phyloP scores from a whole-genome alignment of 164 flowering plant genomes.

The Chimonanthus salicifolius region DNA sequence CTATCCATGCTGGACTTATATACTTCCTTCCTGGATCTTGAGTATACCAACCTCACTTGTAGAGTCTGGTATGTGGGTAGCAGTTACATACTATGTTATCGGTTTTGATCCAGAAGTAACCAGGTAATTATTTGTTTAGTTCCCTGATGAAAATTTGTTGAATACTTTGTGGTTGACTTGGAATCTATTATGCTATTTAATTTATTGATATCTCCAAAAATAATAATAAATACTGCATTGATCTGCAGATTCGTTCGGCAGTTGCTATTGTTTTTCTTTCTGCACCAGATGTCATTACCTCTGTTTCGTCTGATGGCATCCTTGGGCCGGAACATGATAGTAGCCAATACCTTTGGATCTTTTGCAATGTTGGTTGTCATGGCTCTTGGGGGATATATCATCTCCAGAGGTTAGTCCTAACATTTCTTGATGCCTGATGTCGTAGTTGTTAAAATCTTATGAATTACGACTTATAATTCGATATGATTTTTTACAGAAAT shows the following conservation, averaged over 20 bases:
- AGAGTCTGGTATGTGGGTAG: slow-evolving; percentile 93
- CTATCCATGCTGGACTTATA: slow-evolving; percentile 93
- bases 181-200: slow-evolving; percentile 3
- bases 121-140: slow-evolving; percentile 40
- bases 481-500: no score
- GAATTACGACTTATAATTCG: no score
- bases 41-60: slow-evolving; percentile 84
- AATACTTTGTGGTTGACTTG: not conserved
- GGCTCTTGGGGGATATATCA: slow-evolving; percentile 90
- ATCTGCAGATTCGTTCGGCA: slow-evolving; percentile 75
- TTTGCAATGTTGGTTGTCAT: slow-evolving; percentile 92
- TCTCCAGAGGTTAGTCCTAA: slow-evolving; percentile 63
- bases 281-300: slow-evolving; percentile 87
- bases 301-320: slow-evolving; percentile 93
- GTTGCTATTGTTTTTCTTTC: slow-evolving; percentile 67
- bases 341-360: slow-evolving; percentile 97
- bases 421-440: not conserved
- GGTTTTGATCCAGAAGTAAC: slow-evolving; percentile 85
- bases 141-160: not conserved
- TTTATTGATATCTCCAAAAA: not conserved
- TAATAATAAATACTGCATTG: not conserved
- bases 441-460: no score
- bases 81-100: slow-evolving; percentile 78
- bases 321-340: slow-evolving; percentile 88
- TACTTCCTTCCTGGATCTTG: slow-evolving; percentile 87